Base-by-base conservation (phyloP, 352 stramenopile species). In the Pythium grandisporangium region DNA sequence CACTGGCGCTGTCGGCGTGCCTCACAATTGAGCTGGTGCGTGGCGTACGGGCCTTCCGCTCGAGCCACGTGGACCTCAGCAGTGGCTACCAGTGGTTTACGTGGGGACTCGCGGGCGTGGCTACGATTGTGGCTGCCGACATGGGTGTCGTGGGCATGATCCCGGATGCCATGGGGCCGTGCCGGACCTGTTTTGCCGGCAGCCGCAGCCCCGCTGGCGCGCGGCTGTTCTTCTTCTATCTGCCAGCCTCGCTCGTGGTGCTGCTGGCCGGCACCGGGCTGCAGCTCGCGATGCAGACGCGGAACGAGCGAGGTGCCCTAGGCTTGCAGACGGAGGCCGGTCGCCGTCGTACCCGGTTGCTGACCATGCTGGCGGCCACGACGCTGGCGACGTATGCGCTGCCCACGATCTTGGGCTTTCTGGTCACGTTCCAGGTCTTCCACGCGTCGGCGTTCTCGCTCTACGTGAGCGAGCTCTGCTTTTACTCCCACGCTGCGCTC, bases 81-180 rank as follows among this genome's bases (percentile, higher is more conserved):
- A 25, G 64, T 21, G 48, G 51, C 7, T 89, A 89, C 37, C 66
- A 73, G 35, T 60, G 70, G 21, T 43, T 79, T 16, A 75, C 73
- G 25, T 89, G 72, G 72, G 55, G 55, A 30, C 58, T 49, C 22
- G 64, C 70, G 5, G 48, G 48, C 1, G 53, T 63, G 13, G 63
- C 60, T 2, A 63, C 69, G 1, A 45, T 66, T 4, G 62, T 90
- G 37, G 64, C 77, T 23, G 32, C 81, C 26, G 46, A 76, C 11
- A 78, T 62, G 2, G 65, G 70, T 22, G 67, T 83, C 11, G 69
- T 90, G 36, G 77, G 77, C 23, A 85, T 84, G 42, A 37, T 87
- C 4, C 77, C 77, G 1, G 70, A 85, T 37, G 52, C 59, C 11
- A 58, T 79, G 16, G 73, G 74, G 0, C 72, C 74, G 3, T 82